Evolutionary conservation across 2,329 filamentous ascomycete genomes (phyloP).

Genomic region (Pestalotiopsis sp.): DNA sequence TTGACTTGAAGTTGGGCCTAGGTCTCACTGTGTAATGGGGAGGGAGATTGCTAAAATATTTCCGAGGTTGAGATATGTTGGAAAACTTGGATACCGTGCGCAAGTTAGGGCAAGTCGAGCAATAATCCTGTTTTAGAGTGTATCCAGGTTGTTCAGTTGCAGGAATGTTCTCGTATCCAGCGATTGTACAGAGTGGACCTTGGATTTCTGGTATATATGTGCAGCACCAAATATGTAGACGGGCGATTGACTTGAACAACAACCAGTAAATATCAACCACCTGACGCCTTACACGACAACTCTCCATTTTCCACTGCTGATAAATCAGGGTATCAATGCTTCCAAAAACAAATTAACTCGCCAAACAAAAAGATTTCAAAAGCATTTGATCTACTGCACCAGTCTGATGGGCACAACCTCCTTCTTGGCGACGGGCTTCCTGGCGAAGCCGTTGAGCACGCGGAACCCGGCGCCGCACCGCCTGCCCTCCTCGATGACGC

Average conservation of each 20-base stretch:
- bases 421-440: slow-evolving; percentile 52
- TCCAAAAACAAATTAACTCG: not conserved
- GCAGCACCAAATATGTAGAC: too few species aligned
- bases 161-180: too few species aligned
- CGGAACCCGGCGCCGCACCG: slow-evolving; percentile 61
- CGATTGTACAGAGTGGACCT: too few species aligned
- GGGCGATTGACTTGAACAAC: not conserved
- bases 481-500: slow-evolving; percentile 66
- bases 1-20: too few species aligned
- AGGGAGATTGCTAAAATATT: not conserved
- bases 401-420: slow-evolving; percentile 12
- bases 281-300: not conserved
- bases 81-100: too few species aligned
- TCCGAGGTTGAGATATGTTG: not conserved
- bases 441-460: slow-evolving; percentile 64
- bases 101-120: too few species aligned
- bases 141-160: too few species aligned
- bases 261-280: not conserved
- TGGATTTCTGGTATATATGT: too few species aligned
- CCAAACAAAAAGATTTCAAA: not conserved
- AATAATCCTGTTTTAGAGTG: too few species aligned
- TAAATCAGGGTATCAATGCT: not conserved
- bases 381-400: slow-evolving; percentile 4
- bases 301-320: not conserved
- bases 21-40: not conserved